phyloP scores from a whole-genome alignment of 2,329 filamentous ascomycete species.

The Penicillium sp. region DNA sequence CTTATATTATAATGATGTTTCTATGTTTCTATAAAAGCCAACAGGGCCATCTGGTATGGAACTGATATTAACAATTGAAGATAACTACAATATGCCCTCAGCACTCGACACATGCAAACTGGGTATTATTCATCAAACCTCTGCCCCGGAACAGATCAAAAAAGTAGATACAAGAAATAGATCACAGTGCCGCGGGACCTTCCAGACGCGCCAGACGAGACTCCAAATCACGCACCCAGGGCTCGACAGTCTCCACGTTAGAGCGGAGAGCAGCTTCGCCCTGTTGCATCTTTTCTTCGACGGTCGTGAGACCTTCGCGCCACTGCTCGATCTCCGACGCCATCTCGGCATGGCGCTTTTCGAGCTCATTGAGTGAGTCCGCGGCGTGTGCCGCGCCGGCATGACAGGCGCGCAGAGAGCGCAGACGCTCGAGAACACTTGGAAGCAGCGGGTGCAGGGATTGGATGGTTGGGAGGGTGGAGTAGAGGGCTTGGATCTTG shows the following conservation, averaged over 20 bases:
- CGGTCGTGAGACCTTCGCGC: constrained; percentile 73
- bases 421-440: constrained; percentile 76
- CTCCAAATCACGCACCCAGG: constrained; percentile 86
- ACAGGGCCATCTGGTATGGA: not conserved
- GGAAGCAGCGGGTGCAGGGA: constrained; percentile 80
- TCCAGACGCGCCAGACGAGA: constrained; percentile 64
- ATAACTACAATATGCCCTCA: constrained; percentile 6
- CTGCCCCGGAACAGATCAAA: constrained; percentile 5
- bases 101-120: constrained; percentile 14
- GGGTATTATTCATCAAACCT: constrained; percentile 25
- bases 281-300: constrained; percentile 71
- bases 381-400: constrained; percentile 79
- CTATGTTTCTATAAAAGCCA: not conserved
- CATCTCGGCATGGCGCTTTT: constrained; percentile 78
- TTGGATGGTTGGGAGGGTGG: constrained; percentile 83
- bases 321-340: constrained; percentile 79
- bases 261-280: constrained; percentile 67
- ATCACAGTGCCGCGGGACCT: constrained; percentile 22
- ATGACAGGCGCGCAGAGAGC: constrained; percentile 80
- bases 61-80: constrained; percentile 1
- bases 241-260: constrained; percentile 82
- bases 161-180: not conserved
- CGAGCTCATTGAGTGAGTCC: constrained; percentile 72
- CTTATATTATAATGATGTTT: not conserved
- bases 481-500: constrained; percentile 90